These are phyloP conservation scores for Fagopyrum tataricum DNA, from an alignment of 148 eudicot species.

Conservation along the genomic window DNA sequence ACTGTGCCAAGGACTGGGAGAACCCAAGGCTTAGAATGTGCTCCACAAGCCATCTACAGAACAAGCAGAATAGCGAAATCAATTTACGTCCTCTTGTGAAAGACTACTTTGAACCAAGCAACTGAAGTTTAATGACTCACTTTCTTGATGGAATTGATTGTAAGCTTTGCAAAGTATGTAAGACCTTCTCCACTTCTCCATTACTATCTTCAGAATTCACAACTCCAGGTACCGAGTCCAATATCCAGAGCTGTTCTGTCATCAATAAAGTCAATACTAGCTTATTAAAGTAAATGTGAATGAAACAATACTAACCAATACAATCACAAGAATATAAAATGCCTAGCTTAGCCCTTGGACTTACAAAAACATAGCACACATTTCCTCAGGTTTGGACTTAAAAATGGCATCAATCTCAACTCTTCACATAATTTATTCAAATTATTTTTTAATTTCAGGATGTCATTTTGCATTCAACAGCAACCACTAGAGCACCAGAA, in stretches of 20 bases:
- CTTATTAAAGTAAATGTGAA: background rate
- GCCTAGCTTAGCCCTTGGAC: background rate
- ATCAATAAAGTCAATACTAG: conserved; percentile 11
- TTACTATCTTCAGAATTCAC: conserved; percentile 50
- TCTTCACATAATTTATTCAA: background rate
- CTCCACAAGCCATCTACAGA: conserved; percentile 83
- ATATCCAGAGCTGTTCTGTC: conserved; percentile 95
- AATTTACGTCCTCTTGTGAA: conserved; percentile 9
- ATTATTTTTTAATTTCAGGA: background rate
- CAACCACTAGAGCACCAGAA: background rate
- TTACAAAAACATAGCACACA: background rate
- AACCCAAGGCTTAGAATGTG: conserved; percentile 84
- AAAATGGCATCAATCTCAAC: background rate
- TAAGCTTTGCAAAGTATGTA: conserved; percentile 78
- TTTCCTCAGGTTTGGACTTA: background rate
- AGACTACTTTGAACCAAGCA: background rate
- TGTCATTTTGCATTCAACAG: background rate
- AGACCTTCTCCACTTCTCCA: conserved; percentile 91
- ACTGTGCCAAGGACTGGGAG: conserved; percentile 80
- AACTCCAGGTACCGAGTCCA: conserved; percentile 91
- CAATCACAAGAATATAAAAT: background rate
- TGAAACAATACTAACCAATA: too few relatives aligned
- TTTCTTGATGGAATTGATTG: conserved; percentile 65
- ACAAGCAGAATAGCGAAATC: background rate
- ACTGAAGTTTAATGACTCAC: conserved; percentile 20